Evolutionary conservation across 2,329 filamentous ascomycete genomes (phyloP).

Genomic region (Claviceps cyperi): DNA sequence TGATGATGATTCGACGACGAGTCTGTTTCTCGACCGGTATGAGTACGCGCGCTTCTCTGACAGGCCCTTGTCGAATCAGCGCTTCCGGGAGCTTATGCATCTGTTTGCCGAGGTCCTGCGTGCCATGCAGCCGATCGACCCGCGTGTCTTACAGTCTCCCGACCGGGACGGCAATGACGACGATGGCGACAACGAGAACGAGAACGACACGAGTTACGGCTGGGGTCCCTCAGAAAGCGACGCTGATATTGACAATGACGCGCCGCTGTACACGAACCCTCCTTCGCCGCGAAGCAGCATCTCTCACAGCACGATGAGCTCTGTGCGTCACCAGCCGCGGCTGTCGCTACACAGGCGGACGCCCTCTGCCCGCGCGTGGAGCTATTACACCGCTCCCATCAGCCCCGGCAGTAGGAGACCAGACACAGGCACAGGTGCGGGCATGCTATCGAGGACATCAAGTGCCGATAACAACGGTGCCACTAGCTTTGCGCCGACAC

Average conservation of each 20-base stretch:
- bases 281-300: slow-evolving; percentile 23
- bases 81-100: slow-evolving; percentile 70
- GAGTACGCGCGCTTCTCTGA: slow-evolving; percentile 76
- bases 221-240: slow-evolving; percentile 23
- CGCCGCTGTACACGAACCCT: slow-evolving; percentile 26
- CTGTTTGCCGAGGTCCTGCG: slow-evolving; percentile 70
- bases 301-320: slow-evolving; percentile 19
- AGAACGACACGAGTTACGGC: slow-evolving; percentile 6
- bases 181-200: too few species aligned
- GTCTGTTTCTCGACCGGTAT: slow-evolving; percentile 60
- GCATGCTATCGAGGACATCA: slow-evolving; percentile 20
- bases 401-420: slow-evolving; percentile 31
- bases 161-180: slow-evolving; percentile 7
- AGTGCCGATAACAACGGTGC: slow-evolving; percentile 26
- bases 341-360: slow-evolving; percentile 16
- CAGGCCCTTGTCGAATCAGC: slow-evolving; percentile 47
- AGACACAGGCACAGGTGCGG: slow-evolving; percentile 3
- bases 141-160: slow-evolving; percentile 29
- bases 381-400: slow-evolving; percentile 38
- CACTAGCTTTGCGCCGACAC: slow-evolving; percentile 29
- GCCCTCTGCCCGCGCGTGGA: slow-evolving; percentile 29
- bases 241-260: slow-evolving; percentile 27
- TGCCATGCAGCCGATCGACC: slow-evolving; percentile 53
- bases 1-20: slow-evolving; percentile 25
- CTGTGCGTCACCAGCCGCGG: slow-evolving; percentile 11